Percentiles rank a stretch among this genome's conserved stretches.
Evolutionary conservation across 2,329 filamentous ascomycete genomes (phyloP).

Genomic region (Calonectria hawksworthii): DNA sequence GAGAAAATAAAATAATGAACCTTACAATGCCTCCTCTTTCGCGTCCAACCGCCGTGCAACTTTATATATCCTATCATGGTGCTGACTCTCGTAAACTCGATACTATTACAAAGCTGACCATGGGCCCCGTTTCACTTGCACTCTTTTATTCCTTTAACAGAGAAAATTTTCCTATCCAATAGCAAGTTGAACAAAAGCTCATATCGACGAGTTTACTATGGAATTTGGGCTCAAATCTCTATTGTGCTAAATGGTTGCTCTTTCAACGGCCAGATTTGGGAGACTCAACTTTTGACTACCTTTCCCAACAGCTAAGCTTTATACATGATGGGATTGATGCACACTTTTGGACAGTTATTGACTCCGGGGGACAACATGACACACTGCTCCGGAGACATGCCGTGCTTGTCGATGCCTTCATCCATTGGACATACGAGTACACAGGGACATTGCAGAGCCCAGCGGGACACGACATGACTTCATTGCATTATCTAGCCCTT

Average conservation of each 20-base stretch:
- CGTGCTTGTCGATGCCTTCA: not conserved
- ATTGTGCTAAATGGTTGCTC: not conserved
- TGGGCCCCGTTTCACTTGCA: not conserved
- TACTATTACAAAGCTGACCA: not conserved
- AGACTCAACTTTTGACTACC: not conserved
- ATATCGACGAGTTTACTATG: not conserved
- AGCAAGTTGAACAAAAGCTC: not conserved
- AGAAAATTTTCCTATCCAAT: not conserved
- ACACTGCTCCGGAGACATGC: not conserved
- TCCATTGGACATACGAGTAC: not conserved
- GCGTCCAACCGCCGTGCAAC: not conserved
- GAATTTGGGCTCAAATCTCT: not conserved
- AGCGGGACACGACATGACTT: not conserved
- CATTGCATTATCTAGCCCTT: not conserved
- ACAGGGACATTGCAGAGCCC: not conserved
- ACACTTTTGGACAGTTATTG: not conserved
- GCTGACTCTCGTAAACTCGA: not conserved
- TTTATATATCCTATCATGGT: not conserved
- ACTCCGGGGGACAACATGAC: not conserved
- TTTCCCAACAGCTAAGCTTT: not conserved
- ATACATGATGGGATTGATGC: not conserved
- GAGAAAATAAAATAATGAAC: not conserved
- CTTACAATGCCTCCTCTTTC: not conserved
- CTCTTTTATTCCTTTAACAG: not conserved
- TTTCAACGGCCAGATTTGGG: not conserved